Conservation (phyloP, 2,329 filamentous ascomycete species). For the Pyricularia sp. region DNA sequence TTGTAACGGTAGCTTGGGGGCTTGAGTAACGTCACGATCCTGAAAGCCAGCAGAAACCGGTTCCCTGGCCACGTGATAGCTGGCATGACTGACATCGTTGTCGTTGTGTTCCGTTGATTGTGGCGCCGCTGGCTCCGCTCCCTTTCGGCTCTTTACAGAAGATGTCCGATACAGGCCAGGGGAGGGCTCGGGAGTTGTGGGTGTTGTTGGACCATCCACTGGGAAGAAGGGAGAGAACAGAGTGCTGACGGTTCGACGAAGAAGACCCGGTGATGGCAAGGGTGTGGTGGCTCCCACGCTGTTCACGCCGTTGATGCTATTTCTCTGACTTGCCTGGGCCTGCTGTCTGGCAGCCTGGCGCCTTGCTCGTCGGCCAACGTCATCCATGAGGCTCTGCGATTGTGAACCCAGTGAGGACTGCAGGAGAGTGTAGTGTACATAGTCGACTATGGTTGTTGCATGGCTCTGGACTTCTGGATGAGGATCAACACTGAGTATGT, state of each 20-base stretch:
- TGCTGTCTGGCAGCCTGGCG: slow-evolving; percentile 35
- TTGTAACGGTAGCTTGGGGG: slow-evolving; percentile 62
- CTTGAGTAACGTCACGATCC: slow-evolving; percentile 46
- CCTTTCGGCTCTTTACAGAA: slow-evolving; percentile 29
- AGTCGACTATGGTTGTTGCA: slow-evolving; percentile 78
- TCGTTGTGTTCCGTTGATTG: slow-evolving; percentile 65
- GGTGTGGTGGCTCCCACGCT: slow-evolving; percentile 27
- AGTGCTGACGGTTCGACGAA: slow-evolving; percentile 56
- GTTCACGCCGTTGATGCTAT: slow-evolving; percentile 27
- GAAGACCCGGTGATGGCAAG: slow-evolving; percentile 44
- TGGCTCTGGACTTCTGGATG: slow-evolving; percentile 87
- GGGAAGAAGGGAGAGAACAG: slow-evolving; percentile 50
- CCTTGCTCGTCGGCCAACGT: slow-evolving; percentile 49
- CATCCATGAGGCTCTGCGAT: slow-evolving; percentile 64
- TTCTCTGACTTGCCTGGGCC: slow-evolving; percentile 32
- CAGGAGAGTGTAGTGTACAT: slow-evolving; percentile 68
- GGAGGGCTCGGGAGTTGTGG: slow-evolving; percentile 20
- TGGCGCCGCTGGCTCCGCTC: slow-evolving; percentile 33
- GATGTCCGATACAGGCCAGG: slow-evolving; percentile 25
- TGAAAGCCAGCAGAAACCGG: slow-evolving; percentile 72
- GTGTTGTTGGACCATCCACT: slow-evolving; percentile 26
- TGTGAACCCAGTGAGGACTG: slow-evolving; percentile 65
- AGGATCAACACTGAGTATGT: slow-evolving; percentile 87
- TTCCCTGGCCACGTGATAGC: slow-evolving; percentile 66
- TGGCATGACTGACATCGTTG: slow-evolving; percentile 51